Base-by-base conservation (phyloP, 148 eudicot species). In the Rhododendron vialii region DNA sequence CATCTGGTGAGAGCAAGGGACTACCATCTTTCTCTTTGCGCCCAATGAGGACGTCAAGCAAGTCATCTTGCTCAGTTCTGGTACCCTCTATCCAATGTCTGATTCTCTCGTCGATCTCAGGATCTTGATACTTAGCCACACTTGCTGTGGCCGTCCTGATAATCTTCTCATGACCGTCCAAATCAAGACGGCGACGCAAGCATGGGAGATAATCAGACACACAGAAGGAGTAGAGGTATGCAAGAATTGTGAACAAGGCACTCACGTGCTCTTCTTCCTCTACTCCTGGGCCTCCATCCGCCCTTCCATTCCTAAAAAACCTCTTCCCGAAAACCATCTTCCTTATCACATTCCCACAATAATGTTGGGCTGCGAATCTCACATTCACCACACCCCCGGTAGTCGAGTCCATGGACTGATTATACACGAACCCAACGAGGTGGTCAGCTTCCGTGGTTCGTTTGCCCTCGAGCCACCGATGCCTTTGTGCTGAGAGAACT, bases 191-290 rank as follows among this genome's bases (percentile, higher is more conserved):
- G 15, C 65, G 53, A 20, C 82, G 53, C n/a, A 89, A 28, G 18
- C 84, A 85, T 5, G 89, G 89, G 1, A 85, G 0, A 78, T 85
- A 87, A 82, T 89, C 91, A 3, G 88, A 85, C n/a, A 87, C 50
- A 47, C 74, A 63, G 38, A 89, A 87, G 2, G 82, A 24, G 48
- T 77, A 85, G 5, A 85, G 43, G 51, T 78, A 22, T 4, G 13
- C 1, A 7, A 87, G 69, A 15, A 83, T 13, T 6, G 33, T 80
- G 48, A 87, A 89, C 5, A 87, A 8, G 0, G 84, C 91, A 51
- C 41, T 35, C 11, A 76, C 17, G 18, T 84, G 86, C 47, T 84
- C 86, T 22, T 50, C 81, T 76, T 84, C 86, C 57, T 84, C 86
- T 1, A 7, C 69, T 6, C 86, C 86, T 33, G 86, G 86, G 2